A percentile compares a stretch with the other conserved stretches of the same genome.
phyloP scores from a whole-genome alignment of 2,329 filamentous ascomycete genomes.

The Ophiocordyceps unilateralis region DNA sequence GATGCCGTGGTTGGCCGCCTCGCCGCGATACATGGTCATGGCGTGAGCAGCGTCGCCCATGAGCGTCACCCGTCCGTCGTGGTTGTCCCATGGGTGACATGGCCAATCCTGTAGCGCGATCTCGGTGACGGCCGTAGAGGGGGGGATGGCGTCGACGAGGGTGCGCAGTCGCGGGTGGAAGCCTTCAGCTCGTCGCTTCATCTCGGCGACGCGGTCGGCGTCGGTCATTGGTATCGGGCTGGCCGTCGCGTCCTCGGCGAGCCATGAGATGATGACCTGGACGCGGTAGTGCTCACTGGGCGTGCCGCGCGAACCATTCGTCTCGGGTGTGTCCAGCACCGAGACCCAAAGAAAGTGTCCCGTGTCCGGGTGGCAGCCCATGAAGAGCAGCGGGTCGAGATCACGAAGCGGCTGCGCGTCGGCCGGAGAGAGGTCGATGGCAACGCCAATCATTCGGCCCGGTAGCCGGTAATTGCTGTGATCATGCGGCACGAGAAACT shows the following conservation, averaged over 20 bases:
- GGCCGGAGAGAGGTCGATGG: constrained; percentile 18
- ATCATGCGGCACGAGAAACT: constrained; percentile 13
- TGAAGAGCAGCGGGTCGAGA: constrained; percentile 36
- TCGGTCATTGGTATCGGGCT: constrained; percentile 9
- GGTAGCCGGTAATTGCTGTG: constrained; percentile 17
- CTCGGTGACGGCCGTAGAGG: constrained; percentile 18
- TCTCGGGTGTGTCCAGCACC: constrained; percentile 22
- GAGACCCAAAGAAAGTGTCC: constrained; percentile 32
- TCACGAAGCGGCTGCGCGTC: constrained; percentile 21
- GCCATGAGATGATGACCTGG: constrained; percentile 30
- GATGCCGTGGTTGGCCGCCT: constrained; percentile 22
- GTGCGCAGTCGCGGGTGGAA: constrained; percentile 21
- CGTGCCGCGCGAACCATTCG: constrained; percentile 16
- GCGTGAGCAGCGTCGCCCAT: constrained; percentile 38
- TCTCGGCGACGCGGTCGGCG: constrained; percentile 12
- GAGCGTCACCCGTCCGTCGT: constrained; percentile 25
- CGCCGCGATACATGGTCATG: constrained; percentile 37
- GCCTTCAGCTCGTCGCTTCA: constrained; percentile 18
- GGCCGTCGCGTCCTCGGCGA: constrained; percentile 12
- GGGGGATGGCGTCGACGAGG: constrained; percentile 24
- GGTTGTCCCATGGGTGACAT: constrained; percentile 22
- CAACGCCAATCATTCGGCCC: constrained; percentile 19
- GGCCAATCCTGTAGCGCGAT: constrained; percentile 20
- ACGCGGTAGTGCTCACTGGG: constrained; percentile 18
- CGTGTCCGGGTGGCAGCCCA: constrained; percentile 32